Evolutionary conservation across 805 yeast species (phyloP).

Genomic region (Danielia oregonensis): DNA sequence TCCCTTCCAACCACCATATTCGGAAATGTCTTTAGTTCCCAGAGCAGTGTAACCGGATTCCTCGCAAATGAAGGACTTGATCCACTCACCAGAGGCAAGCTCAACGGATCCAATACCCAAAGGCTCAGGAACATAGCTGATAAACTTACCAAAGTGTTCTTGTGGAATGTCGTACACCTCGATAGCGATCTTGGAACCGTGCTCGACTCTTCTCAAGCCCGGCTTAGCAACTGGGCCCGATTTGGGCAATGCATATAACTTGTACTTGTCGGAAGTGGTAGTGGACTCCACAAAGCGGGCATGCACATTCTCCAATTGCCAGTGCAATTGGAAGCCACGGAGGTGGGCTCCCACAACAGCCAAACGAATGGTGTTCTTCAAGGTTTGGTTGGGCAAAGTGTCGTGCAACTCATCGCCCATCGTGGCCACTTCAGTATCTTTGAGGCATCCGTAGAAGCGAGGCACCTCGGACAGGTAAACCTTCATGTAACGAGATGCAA

Average conservation of each 20-base stretch:
- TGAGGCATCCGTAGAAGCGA: constrained; percentile 56
- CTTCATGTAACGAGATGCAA: constrained; percentile 70
- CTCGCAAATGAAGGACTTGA: constrained; percentile 93
- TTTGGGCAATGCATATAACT: constrained; percentile 77
- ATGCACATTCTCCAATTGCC: constrained; percentile 86
- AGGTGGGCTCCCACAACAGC: constrained; percentile 98
- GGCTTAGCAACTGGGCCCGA: constrained; percentile 85
- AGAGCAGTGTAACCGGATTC: constrained; percentile 73
- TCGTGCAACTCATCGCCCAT: constrained; percentile 42
- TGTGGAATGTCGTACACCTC: constrained; percentile 84
- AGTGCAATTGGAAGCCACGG: constrained; percentile 81
- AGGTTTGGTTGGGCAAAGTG: constrained; percentile 12
- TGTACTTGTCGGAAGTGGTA: constrained; percentile 67
- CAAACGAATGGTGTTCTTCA: constrained; percentile 44
- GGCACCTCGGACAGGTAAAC: constrained; percentile 38
- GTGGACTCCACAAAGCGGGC: constrained; percentile 69
- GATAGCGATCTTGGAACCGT: constrained; percentile 61
- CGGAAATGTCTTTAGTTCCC: constrained; percentile 79
- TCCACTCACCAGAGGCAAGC: constrained; percentile 73
- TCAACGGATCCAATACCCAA: constrained; percentile 93
- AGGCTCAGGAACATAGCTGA: constrained; percentile 89
- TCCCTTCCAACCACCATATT: constrained; percentile 82
- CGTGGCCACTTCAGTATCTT: constrained; percentile 31
- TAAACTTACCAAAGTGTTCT: constrained; percentile 76
- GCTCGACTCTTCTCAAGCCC: constrained; percentile 70